phyloP scores from a whole-genome alignment of 306 rosid species.

The Prunus armeniaca region DNA sequence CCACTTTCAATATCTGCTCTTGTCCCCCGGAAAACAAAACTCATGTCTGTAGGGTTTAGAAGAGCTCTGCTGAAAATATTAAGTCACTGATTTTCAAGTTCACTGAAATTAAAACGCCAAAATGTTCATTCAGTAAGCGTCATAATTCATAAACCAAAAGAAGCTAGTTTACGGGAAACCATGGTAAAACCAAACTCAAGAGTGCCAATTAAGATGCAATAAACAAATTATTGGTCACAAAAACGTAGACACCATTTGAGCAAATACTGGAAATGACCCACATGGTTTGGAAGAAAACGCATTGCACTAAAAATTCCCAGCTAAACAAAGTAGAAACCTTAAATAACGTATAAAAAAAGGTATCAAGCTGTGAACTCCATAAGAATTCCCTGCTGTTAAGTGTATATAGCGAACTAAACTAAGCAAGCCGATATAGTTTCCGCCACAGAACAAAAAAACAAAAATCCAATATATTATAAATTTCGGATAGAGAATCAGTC shows the following conservation, averaged over 20 bases:
- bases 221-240: not conserved
- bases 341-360: not conserved
- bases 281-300: too few relatives aligned
- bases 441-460: not conserved
- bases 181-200: not conserved
- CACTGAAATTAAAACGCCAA: not conserved
- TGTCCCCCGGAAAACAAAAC: constrained; percentile 88
- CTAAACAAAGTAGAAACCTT: not conserved
- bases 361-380: not conserved
- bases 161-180: not conserved
- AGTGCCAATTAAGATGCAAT: not conserved
- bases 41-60: constrained; percentile 46
- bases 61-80: constrained; percentile 4
- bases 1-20: constrained; percentile 83
- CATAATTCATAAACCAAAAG: not conserved
- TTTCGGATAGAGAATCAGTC: not conserved
- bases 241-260: not conserved
- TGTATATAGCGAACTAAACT: too few relatives aligned
- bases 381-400: not conserved
- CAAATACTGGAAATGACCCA: not conserved
- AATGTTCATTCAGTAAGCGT: not conserved
- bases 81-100: not conserved
- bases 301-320: not conserved
- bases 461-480: not conserved
- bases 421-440: not conserved